Evolutionary conservation across 2,329 filamentous ascomycete species (phyloP).

Genomic region (Talaromyces albobiverticillius): DNA sequence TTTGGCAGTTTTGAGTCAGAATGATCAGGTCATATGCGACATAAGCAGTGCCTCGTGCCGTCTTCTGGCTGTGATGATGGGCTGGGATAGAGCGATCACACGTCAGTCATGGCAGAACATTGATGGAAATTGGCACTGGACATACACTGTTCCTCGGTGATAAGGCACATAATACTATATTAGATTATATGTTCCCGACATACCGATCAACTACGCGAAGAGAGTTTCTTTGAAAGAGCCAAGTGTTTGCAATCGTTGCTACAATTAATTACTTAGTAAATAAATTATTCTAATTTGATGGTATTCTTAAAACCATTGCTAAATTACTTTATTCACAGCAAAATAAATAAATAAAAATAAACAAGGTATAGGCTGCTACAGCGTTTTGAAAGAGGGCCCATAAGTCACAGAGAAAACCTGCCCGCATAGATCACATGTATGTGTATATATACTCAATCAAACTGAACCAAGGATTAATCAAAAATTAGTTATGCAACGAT

Average conservation of each 20-base stretch:
- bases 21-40: slow-evolving; percentile 72
- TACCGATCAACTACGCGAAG: no score
- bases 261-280: no score
- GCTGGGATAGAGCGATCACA: slow-evolving; percentile 66
- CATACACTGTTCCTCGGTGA: slow-evolving; percentile 19
- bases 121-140: slow-evolving; percentile 68
- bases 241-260: no score
- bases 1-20: slow-evolving; percentile 66
- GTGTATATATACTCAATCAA: background rate
- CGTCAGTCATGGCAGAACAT: slow-evolving; percentile 70
- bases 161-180: background rate
- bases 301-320: no score
- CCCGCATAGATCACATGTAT: slow-evolving; percentile 1
- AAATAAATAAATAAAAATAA: no score
- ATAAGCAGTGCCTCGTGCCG: slow-evolving; percentile 65
- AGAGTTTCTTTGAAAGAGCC: no score
- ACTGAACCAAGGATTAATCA: background rate
- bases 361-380: no score
- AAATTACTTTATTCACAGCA: no score
- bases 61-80: slow-evolving; percentile 79
- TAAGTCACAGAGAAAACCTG: no score
- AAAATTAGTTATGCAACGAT: slow-evolving; percentile 34
- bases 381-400: no score
- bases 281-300: no score
- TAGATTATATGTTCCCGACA: no score